Base-by-base conservation (phyloP, 495 filamentous ascomycete genomes). In the Glonium stellatum region DNA sequence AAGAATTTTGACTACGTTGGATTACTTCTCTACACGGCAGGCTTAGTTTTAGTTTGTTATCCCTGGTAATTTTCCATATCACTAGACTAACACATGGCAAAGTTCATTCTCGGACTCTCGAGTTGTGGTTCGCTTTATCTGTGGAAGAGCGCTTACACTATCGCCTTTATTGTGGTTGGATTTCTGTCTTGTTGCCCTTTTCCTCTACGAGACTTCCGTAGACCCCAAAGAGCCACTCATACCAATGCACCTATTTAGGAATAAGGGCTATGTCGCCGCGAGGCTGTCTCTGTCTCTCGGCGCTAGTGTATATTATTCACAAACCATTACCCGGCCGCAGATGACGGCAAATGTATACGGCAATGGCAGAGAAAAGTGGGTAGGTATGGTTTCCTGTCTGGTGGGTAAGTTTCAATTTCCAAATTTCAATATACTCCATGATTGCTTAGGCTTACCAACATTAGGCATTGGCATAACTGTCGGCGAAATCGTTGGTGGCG, bases 51-150 rank as follows among this genome's bases (percentile, higher is more conserved):
- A 0, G n/a, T n/a, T n/a, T n/a, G n/a, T n/a, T n/a, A n/a, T n/a
- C n/a, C n/a, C n/a, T n/a, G n/a, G n/a, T n/a, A n/a, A n/a, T n/a
- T n/a, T n/a, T n/a, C n/a, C n/a, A n/a, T n/a, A n/a, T n/a, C n/a
- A n/a, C n/a, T n/a, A n/a, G n/a, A n/a, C n/a, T n/a, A n/a, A n/a
- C n/a, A n/a, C n/a, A n/a, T n/a, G n/a, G n/a, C n/a, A n/a, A n/a
- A n/a, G n/a, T 72, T 76, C 15, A 53, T 69, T 9, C 48, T 76
- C 34, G 73, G 73, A 5, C 56, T 77, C 8, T 72, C 65, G 54
- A 76, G 74, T 74, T 75, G 70, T 10, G 75, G 72, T 19, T 36
- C 68, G 5, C 23, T 75, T 22, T 77, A 74, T 46, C 67, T 74
- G 1, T 78, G 76, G 76, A 49, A 36, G 0, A 72, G 70, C 0